Conservation (phyloP, 1,284 basidiomycete genomes). For the Puccinia triticina region DNA sequence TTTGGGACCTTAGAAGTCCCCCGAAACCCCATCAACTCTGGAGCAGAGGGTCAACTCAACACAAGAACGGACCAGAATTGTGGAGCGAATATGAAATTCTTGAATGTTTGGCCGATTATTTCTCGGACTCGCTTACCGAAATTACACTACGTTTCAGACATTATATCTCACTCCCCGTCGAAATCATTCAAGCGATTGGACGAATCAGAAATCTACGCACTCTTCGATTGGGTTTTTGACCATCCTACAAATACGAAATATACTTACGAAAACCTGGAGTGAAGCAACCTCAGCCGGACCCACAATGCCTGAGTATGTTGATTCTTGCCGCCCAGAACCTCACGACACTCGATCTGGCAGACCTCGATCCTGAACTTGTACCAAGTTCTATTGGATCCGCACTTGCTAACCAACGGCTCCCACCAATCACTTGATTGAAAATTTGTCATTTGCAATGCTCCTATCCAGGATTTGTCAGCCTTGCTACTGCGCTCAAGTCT, state of each 20-base stretch:
- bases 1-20: background rate
- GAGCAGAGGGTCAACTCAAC: background rate
- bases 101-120: background rate
- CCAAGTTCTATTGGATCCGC: background rate
- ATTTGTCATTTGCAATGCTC: background rate
- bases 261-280: too few relatives aligned
- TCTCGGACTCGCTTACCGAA: slow-evolving; percentile 5
- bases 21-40: background rate
- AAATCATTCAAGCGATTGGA: slow-evolving; percentile 10
- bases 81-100: too few relatives aligned
- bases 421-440: slow-evolving; percentile 23
- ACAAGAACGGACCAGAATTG: too few relatives aligned
- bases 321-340: background rate
- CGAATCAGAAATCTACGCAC: background rate
- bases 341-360: background rate
- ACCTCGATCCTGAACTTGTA: background rate
- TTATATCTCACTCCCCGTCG: background rate
- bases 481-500: slow-evolving; percentile 27
- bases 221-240: slow-evolving; percentile 15
- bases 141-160: slow-evolving; percentile 14
- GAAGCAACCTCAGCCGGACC: background rate
- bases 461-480: background rate
- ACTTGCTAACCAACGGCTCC: background rate
- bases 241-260: background rate
- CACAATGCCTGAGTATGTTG: background rate